phyloP scores from a whole-genome alignment of 176 grass and related monocot genomes.

The Canna indica region DNA sequence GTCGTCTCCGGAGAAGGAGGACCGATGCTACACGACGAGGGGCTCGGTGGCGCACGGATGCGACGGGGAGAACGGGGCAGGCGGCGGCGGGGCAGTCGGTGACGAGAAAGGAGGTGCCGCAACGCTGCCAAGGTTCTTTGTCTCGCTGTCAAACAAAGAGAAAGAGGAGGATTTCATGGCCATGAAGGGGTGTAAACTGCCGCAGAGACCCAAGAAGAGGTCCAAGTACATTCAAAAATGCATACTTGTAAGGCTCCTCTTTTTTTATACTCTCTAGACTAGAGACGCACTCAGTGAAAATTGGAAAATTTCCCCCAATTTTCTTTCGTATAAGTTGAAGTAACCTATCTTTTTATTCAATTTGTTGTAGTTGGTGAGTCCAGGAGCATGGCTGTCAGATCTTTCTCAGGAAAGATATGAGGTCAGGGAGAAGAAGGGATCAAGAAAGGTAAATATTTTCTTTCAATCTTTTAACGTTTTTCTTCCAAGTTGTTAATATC shows the following conservation, averaged over 20 bases:
- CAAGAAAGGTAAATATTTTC: constrained; percentile 54
- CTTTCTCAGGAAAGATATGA: constrained; percentile 93
- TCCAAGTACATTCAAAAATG: constrained; percentile 83
- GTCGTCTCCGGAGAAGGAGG: constrained; percentile 63
- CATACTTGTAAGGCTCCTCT: constrained; percentile 1
- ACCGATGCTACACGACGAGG: constrained; percentile 83
- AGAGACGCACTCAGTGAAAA: neutral
- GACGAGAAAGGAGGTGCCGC: constrained; percentile 59
- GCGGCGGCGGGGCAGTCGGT: constrained; percentile 14
- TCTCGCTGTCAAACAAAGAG: constrained; percentile 94
- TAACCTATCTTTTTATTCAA: neutral
- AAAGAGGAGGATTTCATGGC: constrained; percentile 98
- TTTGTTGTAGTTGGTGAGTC: constrained; percentile 57
- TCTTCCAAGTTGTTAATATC: neutral
- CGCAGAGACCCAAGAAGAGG: constrained; percentile 96
- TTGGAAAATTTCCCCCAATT: neutral
- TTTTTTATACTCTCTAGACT: neutral
- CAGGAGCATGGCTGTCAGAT: constrained; percentile 90
- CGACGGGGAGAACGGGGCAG: constrained; percentile 16
- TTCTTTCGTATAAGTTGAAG: neutral
- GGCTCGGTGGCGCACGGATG: constrained; percentile 30
- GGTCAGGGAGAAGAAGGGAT: constrained; percentile 91
- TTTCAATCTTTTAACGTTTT: neutral
- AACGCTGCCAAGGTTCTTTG: constrained; percentile 65
- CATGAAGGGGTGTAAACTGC: constrained; percentile 98